A percentile compares a stretch with the other conserved stretches of the same genome.
Conservation (phyloP, 768 basidiomycete species). For the Crepidotus variabilis region DNA sequence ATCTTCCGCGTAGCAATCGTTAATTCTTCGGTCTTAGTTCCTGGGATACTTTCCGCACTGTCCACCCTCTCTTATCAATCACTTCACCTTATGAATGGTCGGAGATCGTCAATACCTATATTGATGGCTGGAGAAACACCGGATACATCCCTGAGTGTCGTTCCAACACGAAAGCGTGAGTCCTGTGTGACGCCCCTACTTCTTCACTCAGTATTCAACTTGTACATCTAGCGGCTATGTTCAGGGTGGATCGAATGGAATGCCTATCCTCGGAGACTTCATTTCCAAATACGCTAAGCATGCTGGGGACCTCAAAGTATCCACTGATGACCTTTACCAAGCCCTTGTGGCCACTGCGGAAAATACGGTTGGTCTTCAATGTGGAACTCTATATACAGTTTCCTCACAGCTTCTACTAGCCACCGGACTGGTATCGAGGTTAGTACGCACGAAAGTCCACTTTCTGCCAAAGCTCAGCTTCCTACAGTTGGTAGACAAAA, state of each 20-base stretch:
- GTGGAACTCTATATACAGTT: neutral
- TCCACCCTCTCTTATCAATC: slow-evolving; percentile 46
- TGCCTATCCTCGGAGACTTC: slow-evolving; percentile 51
- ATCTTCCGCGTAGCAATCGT: neutral
- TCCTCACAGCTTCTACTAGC: slow-evolving; percentile 21
- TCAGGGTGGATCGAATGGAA: slow-evolving; percentile 47
- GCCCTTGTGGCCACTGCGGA: slow-evolving; percentile 49
- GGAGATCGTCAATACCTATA: slow-evolving; percentile 43
- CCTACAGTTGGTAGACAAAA: slow-evolving; percentile 43
- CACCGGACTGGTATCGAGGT: slow-evolving; percentile 49
- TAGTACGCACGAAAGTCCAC: neutral
- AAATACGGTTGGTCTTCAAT: slow-evolving; percentile 35
- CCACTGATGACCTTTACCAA: slow-evolving; percentile 43
- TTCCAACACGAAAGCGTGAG: slow-evolving; percentile 44
- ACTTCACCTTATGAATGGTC: slow-evolving; percentile 42
- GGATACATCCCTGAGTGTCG: slow-evolving; percentile 50
- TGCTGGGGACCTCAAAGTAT: slow-evolving; percentile 36
- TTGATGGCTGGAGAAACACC: slow-evolving; percentile 49
- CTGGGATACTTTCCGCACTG: slow-evolving; percentile 53
- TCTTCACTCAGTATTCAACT: neutral
- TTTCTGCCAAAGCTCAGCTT: neutral
- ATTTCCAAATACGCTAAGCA: slow-evolving; percentile 39
- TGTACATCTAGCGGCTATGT: slow-evolving; percentile 36
- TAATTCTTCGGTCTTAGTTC: slow-evolving; percentile 28
- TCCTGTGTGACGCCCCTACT: neutral